These are phyloP conservation scores for Cytauxzoon felis DNA, from an alignment of 169 alveolate genomes.

Conservation along the genomic window DNA sequence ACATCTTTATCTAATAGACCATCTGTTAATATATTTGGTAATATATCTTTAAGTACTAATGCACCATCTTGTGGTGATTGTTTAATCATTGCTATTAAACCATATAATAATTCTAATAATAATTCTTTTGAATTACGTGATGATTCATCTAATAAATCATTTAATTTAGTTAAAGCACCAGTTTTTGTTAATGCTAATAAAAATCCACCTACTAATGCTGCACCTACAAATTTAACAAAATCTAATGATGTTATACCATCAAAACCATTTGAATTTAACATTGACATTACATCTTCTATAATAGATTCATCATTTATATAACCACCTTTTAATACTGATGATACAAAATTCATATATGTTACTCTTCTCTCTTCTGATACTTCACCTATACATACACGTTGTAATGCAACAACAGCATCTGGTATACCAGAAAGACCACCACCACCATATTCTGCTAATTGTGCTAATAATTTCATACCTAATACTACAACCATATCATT, in stretches of 20 bases:
- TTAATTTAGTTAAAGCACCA: conserved; percentile 61
- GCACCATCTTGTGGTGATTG: conserved; percentile 52
- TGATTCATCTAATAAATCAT: conserved; percentile 60
- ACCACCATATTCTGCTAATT: conserved; percentile 22
- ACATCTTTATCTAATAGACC: conserved; percentile 44
- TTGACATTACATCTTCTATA: conserved; percentile 22
- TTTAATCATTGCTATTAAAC: conserved; percentile 45
- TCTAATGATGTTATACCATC: conserved; percentile 33
- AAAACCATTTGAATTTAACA: conserved; percentile 28
- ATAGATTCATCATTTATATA: conserved; percentile 1
- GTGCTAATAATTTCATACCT: conserved; percentile 35
- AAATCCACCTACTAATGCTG: conserved; percentile 21
- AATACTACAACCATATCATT: conserved; percentile 45
- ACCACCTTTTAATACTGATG: background rate
- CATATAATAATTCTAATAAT: conserved; percentile 22
- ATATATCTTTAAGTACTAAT: conserved; percentile 46
- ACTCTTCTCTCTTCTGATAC: conserved; percentile 18
- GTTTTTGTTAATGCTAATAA: conserved; percentile 41
- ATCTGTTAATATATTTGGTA: conserved; percentile 57
- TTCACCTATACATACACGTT: conserved; percentile 28
- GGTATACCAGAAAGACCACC: background rate
- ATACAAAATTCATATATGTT: conserved; percentile 27
- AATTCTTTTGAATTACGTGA: conserved; percentile 17
- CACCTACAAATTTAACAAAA: conserved; percentile 32
- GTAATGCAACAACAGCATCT: conserved; percentile 29